Evolutionary conservation across 2,329 filamentous ascomycete genomes (phyloP), one percentile per base, ranked within the genome.

Genomic region (Zymoseptoria brevis): DNA sequence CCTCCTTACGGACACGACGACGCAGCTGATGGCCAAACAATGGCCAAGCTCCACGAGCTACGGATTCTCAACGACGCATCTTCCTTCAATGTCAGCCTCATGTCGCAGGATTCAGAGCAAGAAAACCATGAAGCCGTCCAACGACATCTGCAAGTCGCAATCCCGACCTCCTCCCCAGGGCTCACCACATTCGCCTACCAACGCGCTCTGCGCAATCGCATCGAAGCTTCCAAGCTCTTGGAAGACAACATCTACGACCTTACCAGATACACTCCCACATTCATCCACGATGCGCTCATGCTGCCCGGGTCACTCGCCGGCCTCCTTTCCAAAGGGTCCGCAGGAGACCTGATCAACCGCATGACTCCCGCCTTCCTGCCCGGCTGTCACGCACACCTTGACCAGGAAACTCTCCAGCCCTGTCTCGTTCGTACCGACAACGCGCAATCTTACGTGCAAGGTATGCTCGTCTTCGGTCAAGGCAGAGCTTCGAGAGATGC

Each of bases 181-280:
- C n/a, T 58, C 1, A 60, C 49, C 11, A 63, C 68, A 8, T 60
- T 66, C 50, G 64, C 63, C 41, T 65, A 71, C 55, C 58, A 69
- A 29, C 60, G 53, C n/a, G 67, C 67, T 1, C 62, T 71, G 7
- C 56, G 50, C n/a, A 71, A 69, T 56, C 66, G 67, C 19, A 60
- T 71, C 24, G 24, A 54, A 16, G 57, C 62, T 51, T 53, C 52
- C n/a, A 51, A 63, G 26, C 57, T 82, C 53, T 76, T 75, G 19
- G 77, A 80, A 61, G 80, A 79, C 13, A 79, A 76, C 61, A 24
- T 8, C 4, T 80, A 82, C 64, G 80, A 81, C 4, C 71, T 80
- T 9, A 76, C 72, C 62, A 77, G 81, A 59, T 80, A 81, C 68
- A 80, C 81, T 56, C 79, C 81, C 21, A 82, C 82, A 68, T 78